A percentile compares a stretch with the other conserved stretches of the same genome.
Evolutionary conservation across 805 yeast species (phyloP).

Genomic region (Saccharomycopsis selenospora): DNA sequence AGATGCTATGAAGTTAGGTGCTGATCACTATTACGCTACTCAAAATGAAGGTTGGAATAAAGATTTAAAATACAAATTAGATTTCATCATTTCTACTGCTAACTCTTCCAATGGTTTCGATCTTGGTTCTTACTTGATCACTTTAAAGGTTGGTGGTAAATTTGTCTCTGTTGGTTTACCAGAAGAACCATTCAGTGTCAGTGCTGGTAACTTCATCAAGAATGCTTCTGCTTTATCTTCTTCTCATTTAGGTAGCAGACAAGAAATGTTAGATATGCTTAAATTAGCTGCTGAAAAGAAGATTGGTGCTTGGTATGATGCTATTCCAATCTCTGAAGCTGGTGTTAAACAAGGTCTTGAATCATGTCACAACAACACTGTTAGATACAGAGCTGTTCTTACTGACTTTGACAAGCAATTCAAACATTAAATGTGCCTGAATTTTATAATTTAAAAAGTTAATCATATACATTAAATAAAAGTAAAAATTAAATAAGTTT

Average conservation of each 20-base stretch:
- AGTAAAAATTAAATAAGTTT: too few relatives aligned
- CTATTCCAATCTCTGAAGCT: constrained; percentile 31
- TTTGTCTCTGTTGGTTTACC: constrained; percentile 67
- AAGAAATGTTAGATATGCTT: constrained; percentile 33
- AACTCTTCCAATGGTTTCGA: constrained; percentile 44
- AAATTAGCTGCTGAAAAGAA: constrained; percentile 32
- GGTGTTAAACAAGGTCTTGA: constrained; percentile 31
- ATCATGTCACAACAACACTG: constrained; percentile 31
- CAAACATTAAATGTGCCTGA: background rate
- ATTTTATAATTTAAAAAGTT: too few relatives aligned
- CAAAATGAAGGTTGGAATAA: constrained; percentile 33
- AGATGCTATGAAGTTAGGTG: constrained; percentile 49
- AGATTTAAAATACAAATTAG: constrained; percentile 32
- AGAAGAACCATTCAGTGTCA: constrained; percentile 34
- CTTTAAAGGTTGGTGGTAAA: constrained; percentile 51
- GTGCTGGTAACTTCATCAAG: constrained; percentile 36
- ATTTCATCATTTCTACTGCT: constrained; percentile 48
- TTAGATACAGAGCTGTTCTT: constrained; percentile 37
- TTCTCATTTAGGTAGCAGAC: constrained; percentile 31
- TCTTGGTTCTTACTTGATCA: constrained; percentile 39
- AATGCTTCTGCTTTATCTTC: constrained; percentile 28
- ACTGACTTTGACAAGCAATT: constrained; percentile 38
- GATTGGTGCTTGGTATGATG: constrained; percentile 32
- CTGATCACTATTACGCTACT: constrained; percentile 47
- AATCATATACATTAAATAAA: too few relatives aligned